Evolutionary conservation across 805 yeast genomes (phyloP), one percentile per base, ranked within the genome.

Genomic region (Cyberlindnera bimundalis): DNA sequence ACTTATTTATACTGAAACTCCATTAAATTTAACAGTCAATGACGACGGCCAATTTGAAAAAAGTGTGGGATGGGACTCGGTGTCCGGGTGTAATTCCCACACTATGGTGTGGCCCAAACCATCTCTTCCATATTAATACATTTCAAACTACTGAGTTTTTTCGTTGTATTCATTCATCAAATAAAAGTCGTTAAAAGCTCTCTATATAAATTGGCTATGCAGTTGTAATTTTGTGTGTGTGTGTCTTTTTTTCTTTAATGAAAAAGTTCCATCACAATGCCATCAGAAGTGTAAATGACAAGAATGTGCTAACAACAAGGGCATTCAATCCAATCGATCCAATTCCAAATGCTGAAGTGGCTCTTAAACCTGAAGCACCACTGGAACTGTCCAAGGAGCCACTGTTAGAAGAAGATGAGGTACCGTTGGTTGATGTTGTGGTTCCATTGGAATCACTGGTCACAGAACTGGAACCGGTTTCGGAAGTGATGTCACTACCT

Each of bases 351-450:
- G 30, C 25, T 5, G 36, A 18, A 15, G 10, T 14, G 8, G 24
- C 38, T 25, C 39, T 35, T 31, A 39, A 36, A 5, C 36, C 25
- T 13, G 40, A 21, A 7, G 43, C 47, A 2, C 36, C 40, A 39
- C 41, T 43, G 6, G 43, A 35, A 29, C 31, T 43, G 16, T 43
- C 47, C 32, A 39, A 32, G 21, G 43, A 3, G 3, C 47, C 47
- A 11, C 33, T 5, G 14, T n/a, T 19, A 4, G 33, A 19, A 16
- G 17, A 12, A 15, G 33, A 19, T 5, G 15, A 18, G 6, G 35
- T 38, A 3, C 33, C 25, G 12, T 30, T 30, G 13, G 35, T 19
- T 11, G 45, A 16, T n/a, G 40, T 25, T 11, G 40, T 18, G 26
- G 20, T 33, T 9, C 20, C n/a, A n/a, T n/a, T 24, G 16, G 18